Conservation (phyloP, 139 green algal species). For the Diplosphaera chodatii region DNA sequence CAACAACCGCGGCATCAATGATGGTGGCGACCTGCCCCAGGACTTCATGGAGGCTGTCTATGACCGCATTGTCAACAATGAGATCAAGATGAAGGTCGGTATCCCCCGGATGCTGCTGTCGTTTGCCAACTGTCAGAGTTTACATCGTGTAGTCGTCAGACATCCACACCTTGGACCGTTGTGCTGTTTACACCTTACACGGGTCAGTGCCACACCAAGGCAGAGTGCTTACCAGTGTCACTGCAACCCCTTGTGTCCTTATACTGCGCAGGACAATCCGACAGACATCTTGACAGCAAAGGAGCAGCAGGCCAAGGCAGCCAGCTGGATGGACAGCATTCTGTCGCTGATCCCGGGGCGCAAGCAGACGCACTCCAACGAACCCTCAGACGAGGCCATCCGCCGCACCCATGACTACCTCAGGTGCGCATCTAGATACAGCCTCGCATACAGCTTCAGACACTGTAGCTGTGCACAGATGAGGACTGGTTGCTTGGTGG, state of each 20-base stretch:
- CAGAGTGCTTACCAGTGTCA: too few relatives aligned
- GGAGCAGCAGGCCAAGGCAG: constrained; percentile 8
- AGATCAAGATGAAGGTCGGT: constrained; percentile 98
- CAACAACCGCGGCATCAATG: constrained; percentile 99
- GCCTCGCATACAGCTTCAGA: too few relatives aligned
- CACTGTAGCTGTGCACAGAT: too few relatives aligned
- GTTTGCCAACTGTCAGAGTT: too few relatives aligned
- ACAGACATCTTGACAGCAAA: background rate
- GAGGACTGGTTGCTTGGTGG: too few relatives aligned
- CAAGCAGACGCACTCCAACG: constrained; percentile 26
- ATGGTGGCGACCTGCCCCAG: constrained; percentile 80
- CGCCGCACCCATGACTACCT: constrained; percentile 48
- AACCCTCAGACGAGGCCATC: constrained; percentile 75
- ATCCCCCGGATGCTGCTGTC: too few relatives aligned
- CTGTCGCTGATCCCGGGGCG: constrained; percentile 52
- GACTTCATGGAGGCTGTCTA: constrained; percentile 89
- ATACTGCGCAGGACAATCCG: background rate
- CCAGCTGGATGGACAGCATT: constrained; percentile 54
- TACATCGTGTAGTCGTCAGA: too few relatives aligned
- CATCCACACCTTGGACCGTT: too few relatives aligned
- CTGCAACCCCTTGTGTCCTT: too few relatives aligned
- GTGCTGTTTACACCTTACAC: too few relatives aligned
- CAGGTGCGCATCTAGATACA: too few relatives aligned
- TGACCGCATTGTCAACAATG: constrained; percentile 89
- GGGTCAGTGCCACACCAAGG: too few relatives aligned